phyloP scores from a whole-genome alignment of 2,329 filamentous ascomycete genomes.

The Aureobasidium sp. region DNA sequence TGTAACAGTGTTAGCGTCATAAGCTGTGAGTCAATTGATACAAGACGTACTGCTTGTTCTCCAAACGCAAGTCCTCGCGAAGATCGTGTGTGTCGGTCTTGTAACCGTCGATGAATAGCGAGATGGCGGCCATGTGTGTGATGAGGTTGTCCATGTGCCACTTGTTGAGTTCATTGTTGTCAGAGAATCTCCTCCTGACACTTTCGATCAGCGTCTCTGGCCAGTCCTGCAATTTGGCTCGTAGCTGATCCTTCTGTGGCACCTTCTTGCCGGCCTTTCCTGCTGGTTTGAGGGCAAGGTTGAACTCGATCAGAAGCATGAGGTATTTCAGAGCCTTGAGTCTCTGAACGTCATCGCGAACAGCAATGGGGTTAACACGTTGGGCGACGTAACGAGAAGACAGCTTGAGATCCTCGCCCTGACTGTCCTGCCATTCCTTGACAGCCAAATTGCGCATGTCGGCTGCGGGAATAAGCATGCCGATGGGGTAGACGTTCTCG shows the following conservation, averaged over 20 bases:
- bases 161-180: slow-evolving; percentile 58
- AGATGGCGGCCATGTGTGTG: slow-evolving; percentile 65
- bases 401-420: slow-evolving; percentile 50
- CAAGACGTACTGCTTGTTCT: slow-evolving; percentile 52
- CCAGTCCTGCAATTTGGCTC: slow-evolving; percentile 47
- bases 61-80: slow-evolving; percentile 63
- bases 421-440: slow-evolving; percentile 66
- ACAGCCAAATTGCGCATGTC: slow-evolving; percentile 62
- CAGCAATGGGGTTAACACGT: slow-evolving; percentile 53
- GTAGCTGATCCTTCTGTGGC: slow-evolving; percentile 56
- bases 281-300: slow-evolving; percentile 31
- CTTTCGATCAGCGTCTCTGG: slow-evolving; percentile 58
- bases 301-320: slow-evolving; percentile 42
- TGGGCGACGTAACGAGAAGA: slow-evolving; percentile 59
- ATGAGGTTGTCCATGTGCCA: slow-evolving; percentile 65
- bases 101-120: slow-evolving; percentile 65
- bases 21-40: background rate
- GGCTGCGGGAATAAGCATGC: slow-evolving; percentile 59
- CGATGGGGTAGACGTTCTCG: slow-evolving; percentile 65
- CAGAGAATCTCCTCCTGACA: slow-evolving; percentile 63
- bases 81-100: slow-evolving; percentile 64
- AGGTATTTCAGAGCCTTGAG: slow-evolving; percentile 46
- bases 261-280: slow-evolving; percentile 40
- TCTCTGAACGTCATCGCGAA: slow-evolving; percentile 43
- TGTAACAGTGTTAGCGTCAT: slow-evolving; percentile 18